phyloP scores from a whole-genome alignment of 116 monocot species.

The Posidonia oceanica region DNA sequence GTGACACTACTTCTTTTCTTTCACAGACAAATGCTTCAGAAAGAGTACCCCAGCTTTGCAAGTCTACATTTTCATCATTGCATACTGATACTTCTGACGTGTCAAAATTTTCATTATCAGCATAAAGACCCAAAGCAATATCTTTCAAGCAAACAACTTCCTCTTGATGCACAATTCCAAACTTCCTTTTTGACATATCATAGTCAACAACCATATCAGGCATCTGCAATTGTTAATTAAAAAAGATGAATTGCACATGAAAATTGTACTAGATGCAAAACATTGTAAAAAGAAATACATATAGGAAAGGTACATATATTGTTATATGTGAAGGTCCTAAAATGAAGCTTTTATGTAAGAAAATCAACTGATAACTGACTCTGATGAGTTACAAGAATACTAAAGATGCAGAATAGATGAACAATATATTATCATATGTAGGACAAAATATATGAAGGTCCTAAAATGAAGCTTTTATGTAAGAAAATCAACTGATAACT shows the following conservation, averaged over 20 bases:
- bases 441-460: background rate
- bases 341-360: background rate
- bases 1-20: slow-evolving; percentile 64
- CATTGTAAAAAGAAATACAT: background rate
- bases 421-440: no score
- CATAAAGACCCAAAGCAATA: slow-evolving; percentile 6
- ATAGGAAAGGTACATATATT: background rate
- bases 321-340: background rate
- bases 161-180: slow-evolving; percentile 67
- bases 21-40: slow-evolving; percentile 49
- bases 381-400: no score
- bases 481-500: no score
- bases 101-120: slow-evolving; percentile 8
- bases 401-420: no score
- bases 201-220: slow-evolving; percentile 94
- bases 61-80: slow-evolving; percentile 15
- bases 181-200: slow-evolving; percentile 43
- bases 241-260: background rate
- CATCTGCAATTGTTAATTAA: slow-evolving; percentile 31
- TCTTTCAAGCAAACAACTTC: slow-evolving; percentile 34
- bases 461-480: background rate
- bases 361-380: no score
- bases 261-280: background rate
- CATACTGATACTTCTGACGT: slow-evolving; percentile 3
- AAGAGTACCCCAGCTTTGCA: slow-evolving; percentile 39